Evolutionary conservation across 352 stramenopile species (phyloP).

Genomic region (Phytophthora chlamydospora): DNA sequence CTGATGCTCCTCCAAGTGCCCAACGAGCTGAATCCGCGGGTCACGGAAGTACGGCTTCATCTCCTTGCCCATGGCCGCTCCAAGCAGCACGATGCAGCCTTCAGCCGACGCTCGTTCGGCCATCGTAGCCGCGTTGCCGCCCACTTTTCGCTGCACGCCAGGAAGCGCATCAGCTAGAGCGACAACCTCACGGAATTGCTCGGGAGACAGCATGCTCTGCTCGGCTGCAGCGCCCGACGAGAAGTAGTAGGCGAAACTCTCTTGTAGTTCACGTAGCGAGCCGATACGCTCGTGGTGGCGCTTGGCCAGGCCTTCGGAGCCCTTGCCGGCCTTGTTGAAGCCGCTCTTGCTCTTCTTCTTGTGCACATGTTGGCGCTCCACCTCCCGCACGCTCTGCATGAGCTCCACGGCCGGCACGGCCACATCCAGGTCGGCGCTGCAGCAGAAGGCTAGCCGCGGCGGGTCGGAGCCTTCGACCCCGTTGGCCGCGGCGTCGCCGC

Average conservation of each 20-base stretch:
- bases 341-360: conserved; percentile 36
- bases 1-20: conserved; percentile 57
- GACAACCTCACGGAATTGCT: conserved; percentile 80
- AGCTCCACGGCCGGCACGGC: conserved; percentile 77
- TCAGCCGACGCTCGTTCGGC: conserved; percentile 72
- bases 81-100: conserved; percentile 72
- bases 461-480: conserved; percentile 4
- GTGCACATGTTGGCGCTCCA: conserved; percentile 48
- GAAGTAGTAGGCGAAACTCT: conserved; percentile 89
- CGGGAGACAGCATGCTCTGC: conserved; percentile 80
- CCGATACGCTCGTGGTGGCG: conserved; percentile 80
- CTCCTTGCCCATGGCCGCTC: conserved; percentile 75
- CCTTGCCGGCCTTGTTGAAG: conserved; percentile 22
- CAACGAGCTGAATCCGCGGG: conserved; percentile 67
- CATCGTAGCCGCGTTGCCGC: conserved; percentile 84
- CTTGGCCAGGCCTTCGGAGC: conserved; percentile 32
- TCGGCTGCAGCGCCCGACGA: conserved; percentile 76
- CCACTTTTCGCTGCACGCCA: conserved; percentile 69
- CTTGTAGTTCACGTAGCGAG: conserved; percentile 63
- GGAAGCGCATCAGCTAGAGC: conserved; percentile 63
- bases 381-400: conserved; percentile 60
- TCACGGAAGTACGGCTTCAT: conserved; percentile 76
- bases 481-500: conserved; percentile 10
- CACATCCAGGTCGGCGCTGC: conserved; percentile 81
- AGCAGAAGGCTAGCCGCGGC: conserved; percentile 80